Evolutionary conservation across 2,329 filamentous ascomycete species (phyloP).

Genomic region (Verticillium nubilum): DNA sequence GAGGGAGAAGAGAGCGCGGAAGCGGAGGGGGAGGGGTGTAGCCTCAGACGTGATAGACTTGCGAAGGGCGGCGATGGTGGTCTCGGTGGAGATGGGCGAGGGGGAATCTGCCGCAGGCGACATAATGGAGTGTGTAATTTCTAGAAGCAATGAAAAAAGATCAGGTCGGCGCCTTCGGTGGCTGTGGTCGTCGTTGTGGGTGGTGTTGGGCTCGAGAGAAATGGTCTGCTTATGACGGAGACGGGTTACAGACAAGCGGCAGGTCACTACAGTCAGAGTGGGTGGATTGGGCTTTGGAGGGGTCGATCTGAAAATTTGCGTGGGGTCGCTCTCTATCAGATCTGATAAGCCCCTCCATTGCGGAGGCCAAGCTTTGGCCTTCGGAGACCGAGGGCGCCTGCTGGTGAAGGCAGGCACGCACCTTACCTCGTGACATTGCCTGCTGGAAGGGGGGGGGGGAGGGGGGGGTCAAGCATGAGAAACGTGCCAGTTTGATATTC

Average conservation of each 20-base stretch:
- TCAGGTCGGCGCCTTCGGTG: background rate
- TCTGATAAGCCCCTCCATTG: constrained; percentile 2
- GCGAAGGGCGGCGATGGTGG: constrained; percentile 59
- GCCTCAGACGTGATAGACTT: constrained; percentile 74
- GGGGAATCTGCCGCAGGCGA: constrained; percentile 14
- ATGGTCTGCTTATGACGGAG: background rate
- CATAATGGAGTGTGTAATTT: constrained; percentile 12
- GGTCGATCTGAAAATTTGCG: constrained; percentile 5
- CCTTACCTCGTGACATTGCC: background rate
- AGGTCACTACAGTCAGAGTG: background rate
- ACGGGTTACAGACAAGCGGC: background rate
- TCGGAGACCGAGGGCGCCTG: constrained; percentile 5
- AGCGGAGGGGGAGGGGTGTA: constrained; percentile 79
- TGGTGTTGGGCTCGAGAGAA: background rate
- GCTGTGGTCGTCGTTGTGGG: background rate
- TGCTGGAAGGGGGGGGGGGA: background rate
- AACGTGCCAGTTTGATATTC: background rate
- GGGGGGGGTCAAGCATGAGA: no score
- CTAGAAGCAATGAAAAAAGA: background rate
- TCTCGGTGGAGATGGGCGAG: constrained; percentile 12
- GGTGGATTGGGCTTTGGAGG: background rate
- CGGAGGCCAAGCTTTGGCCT: background rate
- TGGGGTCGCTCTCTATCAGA: constrained; percentile 2
- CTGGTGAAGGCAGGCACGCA: background rate
- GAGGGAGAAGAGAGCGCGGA: constrained; percentile 94